Conservation (phyloP, 495 filamentous ascomycete species). For the Geoglossum glabrum region DNA sequence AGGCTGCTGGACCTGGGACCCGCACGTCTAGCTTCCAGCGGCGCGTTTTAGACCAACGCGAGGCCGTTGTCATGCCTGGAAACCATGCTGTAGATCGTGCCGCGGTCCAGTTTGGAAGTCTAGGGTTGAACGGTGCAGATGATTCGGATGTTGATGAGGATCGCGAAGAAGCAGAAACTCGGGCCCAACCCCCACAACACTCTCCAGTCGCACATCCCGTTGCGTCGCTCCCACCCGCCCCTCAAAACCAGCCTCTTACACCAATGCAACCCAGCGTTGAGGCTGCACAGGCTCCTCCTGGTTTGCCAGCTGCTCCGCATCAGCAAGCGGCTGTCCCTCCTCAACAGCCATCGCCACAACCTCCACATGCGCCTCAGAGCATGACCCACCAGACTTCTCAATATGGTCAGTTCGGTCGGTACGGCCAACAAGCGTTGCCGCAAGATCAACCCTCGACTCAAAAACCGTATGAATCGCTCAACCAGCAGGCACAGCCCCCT, state of each 20-base stretch:
- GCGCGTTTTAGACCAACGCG: conserved; percentile 78
- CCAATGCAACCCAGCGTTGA: conserved; percentile 35
- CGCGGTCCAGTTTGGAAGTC: conserved; percentile 92
- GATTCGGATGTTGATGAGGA: conserved; percentile 80
- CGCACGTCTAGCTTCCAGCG: conserved; percentile 62
- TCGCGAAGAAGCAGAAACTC: conserved; percentile 83
- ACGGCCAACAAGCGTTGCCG: conserved; percentile 29
- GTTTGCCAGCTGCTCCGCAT: conserved; percentile 39
- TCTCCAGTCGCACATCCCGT: conserved; percentile 80
- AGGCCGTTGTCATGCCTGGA: conserved; percentile 96
- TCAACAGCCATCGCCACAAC: conserved; percentile 21
- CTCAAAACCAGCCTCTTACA: conserved; percentile 18
- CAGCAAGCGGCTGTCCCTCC: conserved; percentile 25
- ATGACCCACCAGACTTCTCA: conserved; percentile 17
- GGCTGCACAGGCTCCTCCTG: conserved; percentile 38
- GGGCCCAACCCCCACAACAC: conserved; percentile 82
- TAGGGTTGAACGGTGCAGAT: conserved; percentile 67
- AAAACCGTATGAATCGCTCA: conserved; percentile 52
- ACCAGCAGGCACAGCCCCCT: not conserved
- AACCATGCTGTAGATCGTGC: conserved; percentile 87
- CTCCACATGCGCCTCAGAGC: conserved; percentile 26
- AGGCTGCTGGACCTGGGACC: conserved; percentile 39
- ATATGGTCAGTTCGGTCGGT: conserved; percentile 50
- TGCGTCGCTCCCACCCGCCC: conserved; percentile 69
- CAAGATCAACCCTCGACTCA: conserved; percentile 43